Evolutionary conservation across 1,284 basidiomycete genomes (phyloP), one percentile per base, ranked within the genome.

Genomic region (Polyporus tsugae): DNA sequence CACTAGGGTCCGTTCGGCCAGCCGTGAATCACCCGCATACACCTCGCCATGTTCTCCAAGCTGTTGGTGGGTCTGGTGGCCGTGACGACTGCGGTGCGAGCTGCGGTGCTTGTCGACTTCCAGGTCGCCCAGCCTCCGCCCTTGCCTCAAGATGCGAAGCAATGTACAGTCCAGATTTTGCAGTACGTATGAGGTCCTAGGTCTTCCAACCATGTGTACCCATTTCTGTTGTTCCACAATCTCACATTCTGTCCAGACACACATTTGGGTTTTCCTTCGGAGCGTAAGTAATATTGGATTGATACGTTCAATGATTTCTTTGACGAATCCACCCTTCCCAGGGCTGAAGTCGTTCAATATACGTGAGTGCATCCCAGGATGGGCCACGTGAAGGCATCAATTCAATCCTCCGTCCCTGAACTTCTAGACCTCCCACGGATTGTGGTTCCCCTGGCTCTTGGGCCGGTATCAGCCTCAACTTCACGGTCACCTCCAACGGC

Each of bases 401-500:
- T 35, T 35, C 29, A 35, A 19, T 33, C 29, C 6, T 0, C 35
- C 13, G 25, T 4, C 9, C n/a, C 55, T 60, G n/a, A 58, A 9
- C 35, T 68, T 10, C 22, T 64, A 91, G 91, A 38, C 92, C 92
- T 49, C 91, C 92, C 0, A 87, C 86, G 11, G 85, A 89, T 73
- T 94, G 92, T 77, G 92, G 92, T n/a, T 76, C 82, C 6, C 79
- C 84, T 35, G 91, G 92, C 4, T 87, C 89, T 17, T 94, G 92
- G 92, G 86, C 90, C n/a, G 91, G 86, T 0, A 83, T 93, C 55
- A 91, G 87, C 19, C 81, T 93, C 53, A 93, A 93, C 76, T 88
- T 92, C 73, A 92, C 92, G 1, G 90, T 90, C n/a, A 91, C 91
- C 7, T 90, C 88, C 49, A 92, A 92, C 66, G 92, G 92, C 55